phyloP scores from a whole-genome alignment of 805 yeast species.

The Millerozyma miso region DNA sequence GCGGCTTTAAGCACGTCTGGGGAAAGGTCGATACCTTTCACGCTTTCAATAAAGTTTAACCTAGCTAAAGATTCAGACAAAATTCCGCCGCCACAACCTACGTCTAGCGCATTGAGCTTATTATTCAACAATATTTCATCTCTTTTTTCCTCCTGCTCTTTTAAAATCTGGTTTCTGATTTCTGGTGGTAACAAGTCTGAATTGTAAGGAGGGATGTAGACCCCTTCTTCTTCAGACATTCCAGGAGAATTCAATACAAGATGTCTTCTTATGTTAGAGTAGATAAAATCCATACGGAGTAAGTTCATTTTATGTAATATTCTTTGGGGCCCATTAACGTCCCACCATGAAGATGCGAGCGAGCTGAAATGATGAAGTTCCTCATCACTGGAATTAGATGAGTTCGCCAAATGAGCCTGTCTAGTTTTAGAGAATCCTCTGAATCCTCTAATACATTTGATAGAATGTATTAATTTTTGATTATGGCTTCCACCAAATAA shows the following conservation, averaged over 20 bases:
- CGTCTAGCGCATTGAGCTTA: constrained; percentile 62
- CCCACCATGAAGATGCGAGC: constrained; percentile 98
- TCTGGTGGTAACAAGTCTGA: constrained; percentile 59
- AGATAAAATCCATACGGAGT: constrained; percentile 82
- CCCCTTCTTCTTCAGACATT: constrained; percentile 35
- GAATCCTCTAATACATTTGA: not conserved
- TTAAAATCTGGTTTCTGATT: constrained; percentile 43
- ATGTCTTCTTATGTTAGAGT: constrained; percentile 48
- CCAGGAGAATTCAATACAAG: constrained; percentile 35
- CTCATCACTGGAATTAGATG: not conserved
- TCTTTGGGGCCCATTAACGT: constrained; percentile 85
- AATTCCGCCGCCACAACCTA: constrained; percentile 99
- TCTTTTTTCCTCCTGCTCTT: constrained; percentile 48
- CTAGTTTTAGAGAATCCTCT: not conserved
- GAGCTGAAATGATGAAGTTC: constrained; percentile 61
- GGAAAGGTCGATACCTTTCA: constrained; percentile 83
- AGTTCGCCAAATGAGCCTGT: not conserved
- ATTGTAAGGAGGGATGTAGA: constrained; percentile 77
- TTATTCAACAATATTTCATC: constrained; percentile 30
- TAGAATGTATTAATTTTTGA: no score
- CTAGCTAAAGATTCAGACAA: constrained; percentile 84
- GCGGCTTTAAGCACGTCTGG: constrained; percentile 82
- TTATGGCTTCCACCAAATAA: no score
- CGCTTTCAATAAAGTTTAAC: constrained; percentile 54
- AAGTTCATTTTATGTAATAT: constrained; percentile 93